Evolutionary conservation across 805 yeast species (phyloP).

Genomic region (Candida tammaniensis): DNA sequence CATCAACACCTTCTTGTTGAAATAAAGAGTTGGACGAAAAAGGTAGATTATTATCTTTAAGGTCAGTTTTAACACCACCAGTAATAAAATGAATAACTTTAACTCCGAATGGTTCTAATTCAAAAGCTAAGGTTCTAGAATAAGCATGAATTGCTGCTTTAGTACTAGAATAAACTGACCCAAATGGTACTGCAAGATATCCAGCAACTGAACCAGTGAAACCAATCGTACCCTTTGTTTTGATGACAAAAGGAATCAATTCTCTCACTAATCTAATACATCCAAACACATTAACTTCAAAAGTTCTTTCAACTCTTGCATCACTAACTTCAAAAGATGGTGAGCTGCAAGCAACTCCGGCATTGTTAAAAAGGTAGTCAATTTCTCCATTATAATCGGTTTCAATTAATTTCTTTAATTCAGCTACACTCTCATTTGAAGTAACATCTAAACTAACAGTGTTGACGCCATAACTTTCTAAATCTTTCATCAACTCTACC

Average conservation of each 20-base stretch:
- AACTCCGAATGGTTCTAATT: conserved; percentile 11
- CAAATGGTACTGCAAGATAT: conserved; percentile 26
- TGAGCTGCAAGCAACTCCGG: conserved; percentile 69
- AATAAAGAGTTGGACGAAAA: neutral
- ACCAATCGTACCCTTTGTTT: conserved; percentile 37
- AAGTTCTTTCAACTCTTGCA: conserved; percentile 46
- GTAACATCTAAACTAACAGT: conserved; percentile 58
- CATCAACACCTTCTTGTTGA: conserved; percentile 1
- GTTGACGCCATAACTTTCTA: conserved; percentile 42
- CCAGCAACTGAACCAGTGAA: conserved; percentile 33
- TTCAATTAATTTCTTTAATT: conserved; percentile 42
- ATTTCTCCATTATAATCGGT: conserved; percentile 41
- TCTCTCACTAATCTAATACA: conserved; percentile 62
- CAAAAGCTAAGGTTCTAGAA: conserved; percentile 10
- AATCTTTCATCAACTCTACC: conserved; percentile 51
- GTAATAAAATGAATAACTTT: conserved; percentile 10
- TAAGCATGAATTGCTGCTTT: conserved; percentile 18
- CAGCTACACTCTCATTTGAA: conserved; percentile 42
- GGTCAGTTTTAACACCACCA: conserved; percentile 8
- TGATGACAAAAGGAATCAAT: conserved; percentile 51
- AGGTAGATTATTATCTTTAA: conserved; percentile 22
- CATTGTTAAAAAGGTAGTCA: conserved; percentile 67
- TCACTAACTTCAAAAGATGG: conserved; percentile 66
- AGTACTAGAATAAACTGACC: conserved; percentile 26
- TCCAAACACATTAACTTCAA: conserved; percentile 66